Conservation (phyloP, 2,329 filamentous ascomycete genomes). For the Penicillium sp. region DNA sequence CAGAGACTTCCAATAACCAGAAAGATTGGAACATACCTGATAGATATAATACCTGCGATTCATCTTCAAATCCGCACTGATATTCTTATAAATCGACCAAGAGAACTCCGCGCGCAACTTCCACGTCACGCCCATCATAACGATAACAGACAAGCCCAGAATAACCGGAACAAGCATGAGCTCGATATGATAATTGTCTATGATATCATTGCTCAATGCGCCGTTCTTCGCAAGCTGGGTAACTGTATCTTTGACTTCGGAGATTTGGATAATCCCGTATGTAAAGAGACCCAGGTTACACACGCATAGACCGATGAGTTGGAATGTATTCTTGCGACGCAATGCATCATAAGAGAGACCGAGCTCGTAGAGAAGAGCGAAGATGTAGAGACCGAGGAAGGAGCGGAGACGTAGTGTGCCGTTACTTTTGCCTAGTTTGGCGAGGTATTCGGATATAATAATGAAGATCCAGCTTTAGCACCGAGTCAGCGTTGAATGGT, state of each 20-base stretch:
- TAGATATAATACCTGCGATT: slow-evolving; percentile 19
- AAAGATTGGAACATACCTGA: slow-evolving; percentile 7
- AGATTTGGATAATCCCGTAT: slow-evolving; percentile 16
- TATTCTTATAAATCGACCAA: slow-evolving; percentile 22
- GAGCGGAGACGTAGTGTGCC: slow-evolving; percentile 16
- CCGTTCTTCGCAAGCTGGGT: neutral
- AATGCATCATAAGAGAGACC: slow-evolving; percentile 20
- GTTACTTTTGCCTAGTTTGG: slow-evolving; percentile 1
- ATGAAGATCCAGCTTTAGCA: slow-evolving; percentile 17
- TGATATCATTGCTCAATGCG: slow-evolving; percentile 1
- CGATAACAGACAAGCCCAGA: slow-evolving; percentile 10
- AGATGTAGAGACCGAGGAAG: slow-evolving; percentile 21
- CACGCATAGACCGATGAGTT: slow-evolving; percentile 16
- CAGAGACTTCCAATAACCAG: neutral
- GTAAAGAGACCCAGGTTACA: slow-evolving; percentile 19
- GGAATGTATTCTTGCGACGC: slow-evolving; percentile 20
- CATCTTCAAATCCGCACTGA: slow-evolving; percentile 21
- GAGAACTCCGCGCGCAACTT: slow-evolving; percentile 19
- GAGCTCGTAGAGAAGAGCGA: slow-evolving; percentile 19
- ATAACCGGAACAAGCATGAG: slow-evolving; percentile 18
- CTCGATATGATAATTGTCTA: slow-evolving; percentile 8
- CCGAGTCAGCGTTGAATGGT: neutral
- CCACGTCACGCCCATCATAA: slow-evolving; percentile 19
- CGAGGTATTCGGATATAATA: slow-evolving; percentile 15
- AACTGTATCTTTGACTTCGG: slow-evolving; percentile 14